These are phyloP conservation scores for Phytophthora vignae DNA, from an alignment of 352 stramenopile genomes.

Conservation along the genomic window DNA sequence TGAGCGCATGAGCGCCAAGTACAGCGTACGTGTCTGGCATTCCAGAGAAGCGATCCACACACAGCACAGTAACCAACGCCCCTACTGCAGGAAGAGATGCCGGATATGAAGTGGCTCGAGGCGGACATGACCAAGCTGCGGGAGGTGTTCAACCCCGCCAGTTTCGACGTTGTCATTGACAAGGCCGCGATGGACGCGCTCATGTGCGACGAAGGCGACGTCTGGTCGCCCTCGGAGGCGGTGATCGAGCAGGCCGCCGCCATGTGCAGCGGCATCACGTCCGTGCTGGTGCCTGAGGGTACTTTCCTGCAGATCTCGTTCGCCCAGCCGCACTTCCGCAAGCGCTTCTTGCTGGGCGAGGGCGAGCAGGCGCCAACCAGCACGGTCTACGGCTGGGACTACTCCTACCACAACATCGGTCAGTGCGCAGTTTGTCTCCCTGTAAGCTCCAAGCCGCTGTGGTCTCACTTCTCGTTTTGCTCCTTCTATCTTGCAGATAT, in stretches of 20 bases:
- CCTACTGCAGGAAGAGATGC: constrained; percentile 42
- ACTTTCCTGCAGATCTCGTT: constrained; percentile 85
- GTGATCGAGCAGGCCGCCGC: constrained; percentile 54
- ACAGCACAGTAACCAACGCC: no score
- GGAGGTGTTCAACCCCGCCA: constrained; percentile 43
- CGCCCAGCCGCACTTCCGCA: constrained; percentile 84
- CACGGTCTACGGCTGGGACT: constrained; percentile 55
- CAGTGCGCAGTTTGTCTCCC: constrained; percentile 1
- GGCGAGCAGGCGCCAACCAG: constrained; percentile 40
- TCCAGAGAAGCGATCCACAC: not conserved
- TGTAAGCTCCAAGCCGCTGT: not conserved
- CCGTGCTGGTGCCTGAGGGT: constrained; percentile 52
- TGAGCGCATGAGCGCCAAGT: constrained; percentile 65
- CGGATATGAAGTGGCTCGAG: constrained; percentile 62
- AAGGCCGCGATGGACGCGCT: constrained; percentile 89
- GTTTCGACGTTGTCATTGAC: constrained; percentile 85
- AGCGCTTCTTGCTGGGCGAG: constrained; percentile 62
- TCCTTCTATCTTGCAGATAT: constrained; percentile 40
- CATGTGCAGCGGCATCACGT: constrained; percentile 64
- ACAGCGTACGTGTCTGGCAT: constrained; percentile 39
- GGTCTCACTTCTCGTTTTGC: constrained; percentile 11
- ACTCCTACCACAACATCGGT: constrained; percentile 66
- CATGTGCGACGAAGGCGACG: constrained; percentile 78
- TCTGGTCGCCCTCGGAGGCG: constrained; percentile 68
- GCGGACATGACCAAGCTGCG: constrained; percentile 68